Evolutionary conservation across 2,329 filamentous ascomycete genomes (phyloP), one percentile per base, ranked within the genome.

Genomic region (Cytospora mali): DNA sequence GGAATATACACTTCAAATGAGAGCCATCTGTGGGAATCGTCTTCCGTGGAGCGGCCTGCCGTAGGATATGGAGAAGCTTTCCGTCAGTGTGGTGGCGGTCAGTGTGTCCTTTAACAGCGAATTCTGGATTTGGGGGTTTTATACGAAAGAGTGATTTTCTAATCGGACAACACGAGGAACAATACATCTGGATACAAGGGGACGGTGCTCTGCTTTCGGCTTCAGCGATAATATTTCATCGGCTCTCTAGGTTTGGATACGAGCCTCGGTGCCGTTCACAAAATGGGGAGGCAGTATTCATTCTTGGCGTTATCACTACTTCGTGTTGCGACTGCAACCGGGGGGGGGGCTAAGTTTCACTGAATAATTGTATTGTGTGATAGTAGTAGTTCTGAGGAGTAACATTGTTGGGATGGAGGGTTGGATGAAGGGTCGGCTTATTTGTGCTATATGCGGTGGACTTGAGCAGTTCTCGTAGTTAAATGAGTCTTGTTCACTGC

Each of bases 311-410:
- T 21, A 23, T 48, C 28, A 31, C 39, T 54, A 29, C 50, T 54
- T 54, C 58, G 3, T 49, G 28, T 49, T 60, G 39, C 50, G 35
- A 42, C 50, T 60, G 58, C 27, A 28, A 54, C 21, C 28, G 35
- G 58, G 28, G 31, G 46, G 54, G 27, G 48, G 35, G n/a, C 42
- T 33, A 48, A 54, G 31, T 31, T 18, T 60, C n/a, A 54, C 46
- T 18, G 46, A 60, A 35, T 60, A 60, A 54, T 60, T 21, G 27
- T 60, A 54, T 54, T 60, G 50, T 49, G 50, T 54, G 58, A 60
- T 54, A 35, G n/a, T 54, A 54, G 57, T 48, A 27, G 10, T 46
- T n/a, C 16, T 53, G 42, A 46, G 25, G 23, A 25, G 28, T 29
- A 28, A 31, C 28, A 39, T 16, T 58, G 9, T 33, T 2, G 31